Base-by-base conservation (phyloP, 1,139 yeast species). In the Trichomonascaceae sp. region DNA sequence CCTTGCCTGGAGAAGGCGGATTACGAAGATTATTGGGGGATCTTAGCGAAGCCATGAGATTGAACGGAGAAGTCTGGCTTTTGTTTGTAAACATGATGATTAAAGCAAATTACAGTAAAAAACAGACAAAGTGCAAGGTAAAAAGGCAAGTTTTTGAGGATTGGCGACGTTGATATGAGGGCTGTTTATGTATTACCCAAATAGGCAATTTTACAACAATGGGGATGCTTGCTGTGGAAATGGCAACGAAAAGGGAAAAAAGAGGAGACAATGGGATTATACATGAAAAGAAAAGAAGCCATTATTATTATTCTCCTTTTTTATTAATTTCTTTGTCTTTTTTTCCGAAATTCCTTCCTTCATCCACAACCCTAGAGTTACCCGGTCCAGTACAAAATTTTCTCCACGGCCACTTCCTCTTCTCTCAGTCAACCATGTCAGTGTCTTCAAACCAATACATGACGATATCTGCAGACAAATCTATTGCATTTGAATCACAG, bases 401-500 rank as follows among this genome's bases (percentile, higher is more conserved):
- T 46, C 49, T 38, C 22, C 12, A 1, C 49, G 8, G 13, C 8
- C 9, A 5, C 36, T 12, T 32, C 5, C 17, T 24, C 17, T 18
- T 27, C 47, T 45, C n/a, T 44, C 49, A 46, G 32, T 41, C 36
- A 46, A 15, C 32, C 45, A 43, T 19, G 45, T 43, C 45, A 24
- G 22, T 17, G 9, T 13, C 32, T 22, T 39, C 38, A 27, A 22
- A 30, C 41, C 27, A 15, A 2, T 39, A 46, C 49, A 46, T 46
- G 49, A 18, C 43, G 24, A 17, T 32, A 17, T 18, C 22, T 7
- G 15, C 27, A 5, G 45, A 48, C 8, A 32, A 20, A 3, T 47
- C 52, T 41, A 50, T 50, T 45, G 48, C 52, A 50, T 50, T 50
- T 44, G 52, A 50, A 45, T 32, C 43, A 15, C 52, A 50, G 36